Base-by-base conservation (phyloP, 345 rosid species). In the Laguncularia racemosa region DNA sequence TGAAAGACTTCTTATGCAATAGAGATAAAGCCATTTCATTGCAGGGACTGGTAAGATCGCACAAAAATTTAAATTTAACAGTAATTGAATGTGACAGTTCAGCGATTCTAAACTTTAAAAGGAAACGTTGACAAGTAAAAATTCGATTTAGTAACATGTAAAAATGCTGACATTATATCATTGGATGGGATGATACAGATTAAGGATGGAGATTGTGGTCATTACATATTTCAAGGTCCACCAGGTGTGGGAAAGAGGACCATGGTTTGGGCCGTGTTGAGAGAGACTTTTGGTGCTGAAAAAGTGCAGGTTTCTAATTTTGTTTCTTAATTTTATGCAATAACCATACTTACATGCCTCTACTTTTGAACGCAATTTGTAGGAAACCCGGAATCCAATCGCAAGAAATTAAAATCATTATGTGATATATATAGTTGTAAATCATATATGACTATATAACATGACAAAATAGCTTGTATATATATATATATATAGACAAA, bases 181-280 rank as follows among this genome's bases (percentile, higher is more conserved):
- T 6, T 33, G 40, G 10, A 33, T n/a, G n/a, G n/a, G n/a, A n/a
- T n/a, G n/a, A n/a, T 33, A 54, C 67, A 74, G 86, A 63, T 53
- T 46, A 63, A 19, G 48, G 60, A 50, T 13, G 66, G 60, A 43
- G 72, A 26, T 12, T 64, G 67, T 17, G 72, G 54, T 6, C 85
- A 81, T 64, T 65, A 74, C 61, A 79, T 84, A 68, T 73, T 84
- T 52, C 73, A 84, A 79, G 90, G 90, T 55, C 81, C 73, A 10
- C 53, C 84, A 1, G 90, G 90, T 8, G 86, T 69, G 19, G 90
- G 90, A 14, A 84, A 84, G 71, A 63, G 72, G 65, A 84, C 90
- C 48, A 81, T 84, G 90, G 79, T 84, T 8, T 52, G 67, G 70
- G 90, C 86, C 45, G 67, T 81, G 74, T 76, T 84, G 45, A 67